Conservation (phyloP, 768 basidiomycete species). For the Suillus alpinus region DNA sequence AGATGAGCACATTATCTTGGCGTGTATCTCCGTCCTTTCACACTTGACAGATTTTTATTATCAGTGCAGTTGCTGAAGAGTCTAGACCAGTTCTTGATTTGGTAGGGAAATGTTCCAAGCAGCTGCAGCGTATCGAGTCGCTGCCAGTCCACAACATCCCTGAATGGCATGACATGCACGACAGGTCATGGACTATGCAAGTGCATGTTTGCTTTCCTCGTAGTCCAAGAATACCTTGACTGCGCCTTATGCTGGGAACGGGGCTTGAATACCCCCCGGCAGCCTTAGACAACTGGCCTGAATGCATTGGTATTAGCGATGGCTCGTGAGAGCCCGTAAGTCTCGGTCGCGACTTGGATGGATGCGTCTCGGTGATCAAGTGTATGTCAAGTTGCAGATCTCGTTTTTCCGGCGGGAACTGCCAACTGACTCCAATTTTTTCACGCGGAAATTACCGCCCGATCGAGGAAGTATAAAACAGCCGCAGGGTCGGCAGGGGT, state of each 20-base stretch:
- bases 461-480: background rate
- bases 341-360: background rate
- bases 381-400: too few relatives aligned
- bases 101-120: background rate
- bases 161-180: background rate
- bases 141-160: background rate
- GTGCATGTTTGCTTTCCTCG: background rate
- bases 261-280: background rate
- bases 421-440: background rate
- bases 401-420: background rate
- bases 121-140: background rate
- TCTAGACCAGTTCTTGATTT: background rate
- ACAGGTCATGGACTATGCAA: background rate
- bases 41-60: background rate
- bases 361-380: background rate
- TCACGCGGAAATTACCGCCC: background rate
- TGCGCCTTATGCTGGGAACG: background rate
- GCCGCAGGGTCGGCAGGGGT: background rate
- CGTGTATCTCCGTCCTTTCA: background rate
- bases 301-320: background rate
- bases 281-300: background rate
- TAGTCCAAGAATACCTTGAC: background rate
- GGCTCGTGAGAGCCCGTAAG: background rate
- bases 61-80: background rate
- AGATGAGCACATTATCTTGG: background rate